A percentile compares a stretch with the other conserved stretches of the same genome.
Evolutionary conservation across 306 rosid genomes (phyloP).

Genomic region (Vigna nakashimae): DNA sequence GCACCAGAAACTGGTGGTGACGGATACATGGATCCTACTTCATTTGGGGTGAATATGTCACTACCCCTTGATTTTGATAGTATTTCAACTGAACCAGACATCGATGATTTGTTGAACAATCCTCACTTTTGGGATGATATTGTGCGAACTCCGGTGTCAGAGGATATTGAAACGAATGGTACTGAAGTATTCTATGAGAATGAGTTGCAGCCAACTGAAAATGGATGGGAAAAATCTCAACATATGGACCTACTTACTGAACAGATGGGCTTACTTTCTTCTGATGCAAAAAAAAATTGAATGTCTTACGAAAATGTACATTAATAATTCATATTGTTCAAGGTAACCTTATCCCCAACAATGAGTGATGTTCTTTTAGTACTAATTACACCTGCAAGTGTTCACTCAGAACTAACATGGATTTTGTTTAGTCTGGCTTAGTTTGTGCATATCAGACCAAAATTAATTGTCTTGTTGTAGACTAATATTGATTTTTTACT

Average conservation of each 20-base stretch:
- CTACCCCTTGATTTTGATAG: constrained; percentile 62
- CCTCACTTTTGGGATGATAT: constrained; percentile 59
- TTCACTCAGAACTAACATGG: constrained; percentile 44
- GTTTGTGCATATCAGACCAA: constrained; percentile 48
- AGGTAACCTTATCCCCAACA: neutral
- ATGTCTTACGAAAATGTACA: constrained; percentile 46
- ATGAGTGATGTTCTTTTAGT: constrained; percentile 21
- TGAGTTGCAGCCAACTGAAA: constrained; percentile 57
- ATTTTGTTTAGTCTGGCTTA: constrained; percentile 29
- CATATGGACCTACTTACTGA: constrained; percentile 73
- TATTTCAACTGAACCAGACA: constrained; percentile 61
- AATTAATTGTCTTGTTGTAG: constrained; percentile 3
- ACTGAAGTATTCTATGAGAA: constrained; percentile 47
- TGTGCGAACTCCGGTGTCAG: constrained; percentile 53
- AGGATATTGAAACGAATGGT: constrained; percentile 54
- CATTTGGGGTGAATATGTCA: constrained; percentile 50
- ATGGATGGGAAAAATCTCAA: constrained; percentile 63
- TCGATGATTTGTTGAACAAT: constrained; percentile 62
- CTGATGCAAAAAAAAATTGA: constrained; percentile 59
- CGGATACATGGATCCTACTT: constrained; percentile 52
- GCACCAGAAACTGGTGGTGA: constrained; percentile 48
- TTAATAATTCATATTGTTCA: constrained; percentile 28
- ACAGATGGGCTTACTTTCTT: constrained; percentile 77
- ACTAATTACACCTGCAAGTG: constrained; percentile 2
- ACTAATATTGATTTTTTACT: constrained; percentile 26